Evolutionary conservation across 768 basidiomycete genomes (phyloP), one percentile per base, ranked within the genome.

Genomic region (Dioszegia aurantiaca): DNA sequence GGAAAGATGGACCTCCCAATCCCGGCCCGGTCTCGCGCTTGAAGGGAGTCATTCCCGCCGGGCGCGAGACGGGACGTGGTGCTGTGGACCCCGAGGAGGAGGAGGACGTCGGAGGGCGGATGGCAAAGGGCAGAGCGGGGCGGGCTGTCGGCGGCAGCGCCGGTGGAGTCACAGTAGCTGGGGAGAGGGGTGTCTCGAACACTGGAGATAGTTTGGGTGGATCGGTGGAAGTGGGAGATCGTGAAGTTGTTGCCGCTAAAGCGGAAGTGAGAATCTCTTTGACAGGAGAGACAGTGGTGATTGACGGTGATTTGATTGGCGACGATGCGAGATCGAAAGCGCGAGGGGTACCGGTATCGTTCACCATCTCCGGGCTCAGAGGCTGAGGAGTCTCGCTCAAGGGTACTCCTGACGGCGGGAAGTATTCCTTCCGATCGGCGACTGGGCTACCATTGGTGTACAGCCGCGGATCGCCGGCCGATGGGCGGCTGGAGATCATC

Each of bases 1-100:
- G 41, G 43, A 65, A 61, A 10, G 52, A 9, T 10, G 49, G 64
- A 1, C 30, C 52, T 23, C 24, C 54, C 3, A 36, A 40, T 17
- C 23, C 48, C 11, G 12, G n/a, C 3, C 26, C 31, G 5, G 23
- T 24, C 11, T 27, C 42, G 1, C 46, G 46, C 26, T 40, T 12
- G 6, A 41, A 14, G 26, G 36, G 6, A 12, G 51, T 26, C n/a
- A 53, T 4, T n/a, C 37, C 43, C 19, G 42, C 43, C 16, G 45
- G 10, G 44, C 33, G 43, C 9, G 27, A 46, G 9, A 12, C 19
- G 30, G 30, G 42, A 27, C 19, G 23, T 19, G 17, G 55, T 17
- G 42, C 44, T n/a, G n/a, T n/a, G 30, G 31, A 12, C 21, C 8
- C 16, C 5, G 31, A 23, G 24, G 27, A 36, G 19, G 23, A 2